Base-by-base conservation (phyloP, 192 early-diverging fungal genomes). In the Podila horticola region DNA sequence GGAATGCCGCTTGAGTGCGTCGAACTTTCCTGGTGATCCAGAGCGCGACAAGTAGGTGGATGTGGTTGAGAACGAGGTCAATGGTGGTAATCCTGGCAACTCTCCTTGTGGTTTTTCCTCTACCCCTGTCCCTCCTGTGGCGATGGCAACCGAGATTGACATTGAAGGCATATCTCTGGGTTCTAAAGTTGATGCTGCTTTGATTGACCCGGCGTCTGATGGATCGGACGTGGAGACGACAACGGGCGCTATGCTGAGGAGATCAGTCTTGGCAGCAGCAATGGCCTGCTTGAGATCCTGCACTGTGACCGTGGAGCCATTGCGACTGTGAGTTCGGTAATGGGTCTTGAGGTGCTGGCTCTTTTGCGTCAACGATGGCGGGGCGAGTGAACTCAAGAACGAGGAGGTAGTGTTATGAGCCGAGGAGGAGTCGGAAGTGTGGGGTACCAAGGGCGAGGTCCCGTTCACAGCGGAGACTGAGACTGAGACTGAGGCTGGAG, bases 241-340 rank as follows among this genome's bases (percentile, higher is more conserved):
- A 26, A 30, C 24, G 30, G 36, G 22, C 22, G 62, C 29, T n/a
- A 38, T 49, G n/a, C 72, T 66, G 49, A 72, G 36, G 5, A 72
- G 55, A 64, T 73, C 77, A 3, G 62, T 81, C 49, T 71, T 68
- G 31, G 57, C 77, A 11, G 77, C 70, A 19, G 77, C 77, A 62
- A 81, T 81, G n/a, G 77, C 77, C 63, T 73, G 66, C 49, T 81
- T 81, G 55, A 81, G 22, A 33, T 81, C 77, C 67, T 81, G 70
- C 4, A 81, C 77, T 22, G 77, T 81, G 62, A 81, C 77, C 9
- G 77, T 81, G 12, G 77, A 81, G 15, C 77, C 77, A 33, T 81
- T 81, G 11, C 77, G 66, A 28, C 71, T 73, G 62, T 81, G 77
- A 24, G 77, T 81, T 57, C 77, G 77, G 41, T 73, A 81, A 26